Base-by-base conservation (phyloP, 768 basidiomycete genomes). In the Multifurca ochricompacta region DNA sequence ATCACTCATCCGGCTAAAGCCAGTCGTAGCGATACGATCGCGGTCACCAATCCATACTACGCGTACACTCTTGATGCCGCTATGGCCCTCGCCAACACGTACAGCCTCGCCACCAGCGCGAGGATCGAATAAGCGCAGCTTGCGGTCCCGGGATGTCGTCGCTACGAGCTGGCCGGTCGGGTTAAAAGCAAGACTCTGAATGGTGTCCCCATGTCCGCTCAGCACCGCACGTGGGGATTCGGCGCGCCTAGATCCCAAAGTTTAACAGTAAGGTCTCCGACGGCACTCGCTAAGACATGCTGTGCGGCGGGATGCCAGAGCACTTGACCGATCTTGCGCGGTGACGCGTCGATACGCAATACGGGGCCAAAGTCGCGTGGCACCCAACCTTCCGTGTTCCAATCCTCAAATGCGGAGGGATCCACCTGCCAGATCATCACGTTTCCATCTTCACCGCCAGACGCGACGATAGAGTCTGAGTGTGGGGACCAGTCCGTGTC, bases 401-500 rank as follows among this genome's bases (percentile, higher is more conserved):
- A 96, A 8, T 82, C 88, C 35, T 90, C 87, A 59, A 97, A 96
- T 30, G 69, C 64, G 43, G 67, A 65, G 2, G 74, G 57, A n/a
- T 78, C 69, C 48, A 97, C 83, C 66, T 91, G 88, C 87, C 92
- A 97, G 66, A 99, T 77, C 72, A 91, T 80, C 60, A 88, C 78
- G 64, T 94, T 92, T 39, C 94, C 92, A 67, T 99, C 96, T 68
- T 99, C 95, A 44, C 87, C 92, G 14, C 80, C 91, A 1, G 91
- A 94, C 2, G 88, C 95, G 61, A 96, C 87, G 63, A 95, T 75
- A 6, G 79, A 74, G 70, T 98, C 95, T 65, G 93, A 85, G 68
- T 95, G 91, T 0, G 93, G 94, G 0, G 88, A 91, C 92, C 93
- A 98, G 65, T 88, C 90, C 0, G 95, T 98, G 70, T 98, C 95